Percentiles rank a stretch among this genome's conserved stretches.
These are phyloP conservation scores for Amanita pallidorosea DNA, from an alignment of 768 basidiomycete genomes.

Conservation along the genomic window DNA sequence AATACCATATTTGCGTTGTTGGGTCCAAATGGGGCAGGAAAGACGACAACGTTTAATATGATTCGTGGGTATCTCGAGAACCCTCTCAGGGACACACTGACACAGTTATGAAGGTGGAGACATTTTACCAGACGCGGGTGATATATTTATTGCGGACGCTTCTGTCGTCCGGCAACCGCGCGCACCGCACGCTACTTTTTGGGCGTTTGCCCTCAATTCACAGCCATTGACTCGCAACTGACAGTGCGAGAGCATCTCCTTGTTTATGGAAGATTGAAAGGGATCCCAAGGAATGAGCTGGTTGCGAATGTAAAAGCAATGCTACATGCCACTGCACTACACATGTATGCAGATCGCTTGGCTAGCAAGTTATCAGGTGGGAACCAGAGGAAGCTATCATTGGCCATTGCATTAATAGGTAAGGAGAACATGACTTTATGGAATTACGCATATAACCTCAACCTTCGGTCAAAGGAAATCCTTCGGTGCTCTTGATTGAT, in stretches of 20 bases:
- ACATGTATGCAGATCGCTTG: constrained; percentile 53
- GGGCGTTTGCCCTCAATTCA: constrained; percentile 80
- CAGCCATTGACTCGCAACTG: constrained; percentile 68
- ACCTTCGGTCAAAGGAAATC: constrained; percentile 39
- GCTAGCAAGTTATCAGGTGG: constrained; percentile 72
- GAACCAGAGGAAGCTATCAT: constrained; percentile 65
- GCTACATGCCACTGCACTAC: constrained; percentile 46
- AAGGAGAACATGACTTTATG: constrained; percentile 1
- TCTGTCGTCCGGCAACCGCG: constrained; percentile 59
- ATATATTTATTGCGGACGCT: constrained; percentile 54
- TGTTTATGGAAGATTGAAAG: constrained; percentile 68
- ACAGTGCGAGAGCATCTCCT: constrained; percentile 69
- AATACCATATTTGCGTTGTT: constrained; percentile 62
- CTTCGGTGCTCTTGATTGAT: constrained; percentile 69
- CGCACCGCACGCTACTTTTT: constrained; percentile 55
- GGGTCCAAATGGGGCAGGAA: constrained; percentile 79
- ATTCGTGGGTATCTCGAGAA: constrained; percentile 39
- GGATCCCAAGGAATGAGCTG: constrained; percentile 44
- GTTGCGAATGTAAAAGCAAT: constrained; percentile 43
- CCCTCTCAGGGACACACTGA: not conserved
- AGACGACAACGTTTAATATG: constrained; percentile 74
- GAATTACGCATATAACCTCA: not conserved
- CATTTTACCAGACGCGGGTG: constrained; percentile 54
- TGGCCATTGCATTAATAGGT: constrained; percentile 73
- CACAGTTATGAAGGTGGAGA: constrained; percentile 43